Conservation (phyloP, 116 monocot genomes). For the Thalassia testudinum region DNA sequence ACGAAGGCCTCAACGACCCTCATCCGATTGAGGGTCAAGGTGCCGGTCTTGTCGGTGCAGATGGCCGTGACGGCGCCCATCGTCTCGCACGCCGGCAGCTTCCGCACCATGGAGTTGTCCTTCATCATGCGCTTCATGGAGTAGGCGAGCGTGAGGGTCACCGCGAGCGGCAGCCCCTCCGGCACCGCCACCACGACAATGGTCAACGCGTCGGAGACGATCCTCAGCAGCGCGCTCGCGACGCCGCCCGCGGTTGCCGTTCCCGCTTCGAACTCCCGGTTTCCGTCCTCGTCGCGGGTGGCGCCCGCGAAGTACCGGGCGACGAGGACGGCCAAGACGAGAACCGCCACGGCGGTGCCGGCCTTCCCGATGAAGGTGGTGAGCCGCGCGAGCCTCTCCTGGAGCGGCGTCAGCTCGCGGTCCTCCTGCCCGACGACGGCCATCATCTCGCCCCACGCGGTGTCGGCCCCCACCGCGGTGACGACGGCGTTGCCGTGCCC, state of each 20-base stretch:
- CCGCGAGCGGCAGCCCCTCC: conserved; percentile 15
- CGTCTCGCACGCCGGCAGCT: conserved; percentile 16
- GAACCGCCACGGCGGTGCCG: conserved; percentile 25
- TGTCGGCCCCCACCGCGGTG: conserved; percentile 39
- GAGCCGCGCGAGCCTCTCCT: conserved; percentile 30
- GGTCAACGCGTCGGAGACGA: conserved; percentile 11
- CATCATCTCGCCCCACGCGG: conserved; percentile 46
- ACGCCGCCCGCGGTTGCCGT: not conserved
- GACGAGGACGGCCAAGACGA: conserved; percentile 26
- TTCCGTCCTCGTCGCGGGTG: conserved; percentile 12
- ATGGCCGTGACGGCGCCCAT: conserved; percentile 19
- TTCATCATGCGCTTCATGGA: conserved; percentile 21
- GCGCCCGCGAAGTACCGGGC: conserved; percentile 33
- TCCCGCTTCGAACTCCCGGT: not conserved
- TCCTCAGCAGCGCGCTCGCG: conserved; percentile 4
- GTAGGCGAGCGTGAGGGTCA: conserved; percentile 19
- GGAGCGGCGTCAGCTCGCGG: conserved; percentile 26
- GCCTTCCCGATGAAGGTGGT: conserved; percentile 30
- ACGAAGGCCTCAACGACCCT: conserved; percentile 1
- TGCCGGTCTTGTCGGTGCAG: conserved; percentile 21
- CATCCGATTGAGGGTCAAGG: conserved; percentile 14
- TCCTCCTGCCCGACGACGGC: conserved; percentile 1
- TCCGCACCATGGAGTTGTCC: conserved; percentile 15
- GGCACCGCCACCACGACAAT: conserved; percentile 13
- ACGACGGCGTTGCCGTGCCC: conserved; percentile 36